Evolutionary conservation across 495 filamentous ascomycete species (phyloP).

Genomic region (Penicillium manginii): DNA sequence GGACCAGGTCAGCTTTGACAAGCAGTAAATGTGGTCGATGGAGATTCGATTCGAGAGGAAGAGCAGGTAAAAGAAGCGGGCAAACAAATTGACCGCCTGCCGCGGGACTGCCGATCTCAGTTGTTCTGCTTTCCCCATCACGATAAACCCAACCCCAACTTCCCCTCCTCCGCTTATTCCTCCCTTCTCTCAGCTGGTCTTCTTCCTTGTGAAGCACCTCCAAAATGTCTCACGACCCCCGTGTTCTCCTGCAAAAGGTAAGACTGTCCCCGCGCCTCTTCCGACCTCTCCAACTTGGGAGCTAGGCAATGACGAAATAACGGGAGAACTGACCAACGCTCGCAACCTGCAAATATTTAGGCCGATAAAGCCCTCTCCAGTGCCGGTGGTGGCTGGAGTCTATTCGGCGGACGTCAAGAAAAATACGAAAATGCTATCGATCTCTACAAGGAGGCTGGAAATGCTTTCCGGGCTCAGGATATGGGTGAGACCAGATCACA

Average conservation of each 20-base stretch:
- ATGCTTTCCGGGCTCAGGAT: slow-evolving; percentile 77
- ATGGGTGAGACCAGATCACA: slow-evolving; percentile 54
- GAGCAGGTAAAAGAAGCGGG: not conserved
- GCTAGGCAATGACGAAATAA: slow-evolving; percentile 32
- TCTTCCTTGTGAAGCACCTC: slow-evolving; percentile 3
- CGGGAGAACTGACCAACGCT: slow-evolving; percentile 33
- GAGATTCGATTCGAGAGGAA: no score
- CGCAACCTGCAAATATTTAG: slow-evolving; percentile 45
- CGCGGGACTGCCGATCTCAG: slow-evolving; percentile 26
- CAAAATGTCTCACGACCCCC: slow-evolving; percentile 56
- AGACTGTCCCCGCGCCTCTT: slow-evolving; percentile 24
- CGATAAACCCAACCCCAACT: slow-evolving; percentile 16
- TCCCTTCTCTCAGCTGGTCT: not conserved
- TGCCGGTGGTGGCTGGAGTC: slow-evolving; percentile 71
- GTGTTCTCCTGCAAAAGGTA: slow-evolving; percentile 62
- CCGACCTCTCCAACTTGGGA: slow-evolving; percentile 10
- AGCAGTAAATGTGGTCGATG: not conserved
- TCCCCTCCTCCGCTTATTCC: slow-evolving; percentile 10
- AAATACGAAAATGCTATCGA: slow-evolving; percentile 86
- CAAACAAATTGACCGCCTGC: slow-evolving; percentile 28
- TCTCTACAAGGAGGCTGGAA: slow-evolving; percentile 78
- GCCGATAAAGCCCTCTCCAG: slow-evolving; percentile 76
- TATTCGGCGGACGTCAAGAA: slow-evolving; percentile 79
- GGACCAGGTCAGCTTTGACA: not conserved
- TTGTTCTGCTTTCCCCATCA: slow-evolving; percentile 25